A percentile compares a stretch with the other conserved stretches of the same genome.
phyloP scores from a whole-genome alignment of 148 eudicot genomes.

The Oxyria digyna region DNA sequence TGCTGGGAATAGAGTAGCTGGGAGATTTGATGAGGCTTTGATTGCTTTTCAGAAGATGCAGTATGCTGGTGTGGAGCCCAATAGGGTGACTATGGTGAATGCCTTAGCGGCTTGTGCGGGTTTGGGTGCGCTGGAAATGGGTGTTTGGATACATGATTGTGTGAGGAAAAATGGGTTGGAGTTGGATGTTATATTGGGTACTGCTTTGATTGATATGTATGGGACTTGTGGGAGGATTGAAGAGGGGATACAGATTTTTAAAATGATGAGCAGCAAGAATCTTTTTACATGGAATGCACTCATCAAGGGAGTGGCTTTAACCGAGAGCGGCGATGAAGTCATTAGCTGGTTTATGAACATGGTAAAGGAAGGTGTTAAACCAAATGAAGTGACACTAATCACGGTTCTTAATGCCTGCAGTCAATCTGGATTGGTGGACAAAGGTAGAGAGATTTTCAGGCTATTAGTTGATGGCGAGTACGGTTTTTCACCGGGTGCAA shows the following conservation, averaged over 20 bases:
- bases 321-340: slow-evolving; percentile 36
- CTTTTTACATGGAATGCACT: slow-evolving; percentile 42
- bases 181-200: slow-evolving; percentile 41
- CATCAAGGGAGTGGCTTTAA: slow-evolving; percentile 44
- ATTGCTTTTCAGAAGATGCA: slow-evolving; percentile 31
- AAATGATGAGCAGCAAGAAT: slow-evolving; percentile 25
- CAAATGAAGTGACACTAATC: slow-evolving; percentile 43
- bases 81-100: slow-evolving; percentile 35
- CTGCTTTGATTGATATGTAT: slow-evolving; percentile 51
- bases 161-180: slow-evolving; percentile 21
- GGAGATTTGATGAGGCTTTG: slow-evolving; percentile 33
- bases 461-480: slow-evolving; percentile 32
- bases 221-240: slow-evolving; percentile 39
- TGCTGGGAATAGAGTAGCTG: slow-evolving; percentile 31
- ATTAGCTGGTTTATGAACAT: slow-evolving; percentile 26
- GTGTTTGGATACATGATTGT: slow-evolving; percentile 39
- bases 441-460: slow-evolving; percentile 25
- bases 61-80: slow-evolving; percentile 32
- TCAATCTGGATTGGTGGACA: slow-evolving; percentile 34
- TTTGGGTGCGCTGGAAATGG: slow-evolving; percentile 31
- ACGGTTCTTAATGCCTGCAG: slow-evolving; percentile 53
- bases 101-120: slow-evolving; percentile 43
- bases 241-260: slow-evolving; percentile 28
- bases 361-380: slow-evolving; percentile 31
- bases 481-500: slow-evolving; percentile 30